Conservation (phyloP, 1,284 basidiomycete genomes). For the Erythrobasidium hasegawianum region DNA sequence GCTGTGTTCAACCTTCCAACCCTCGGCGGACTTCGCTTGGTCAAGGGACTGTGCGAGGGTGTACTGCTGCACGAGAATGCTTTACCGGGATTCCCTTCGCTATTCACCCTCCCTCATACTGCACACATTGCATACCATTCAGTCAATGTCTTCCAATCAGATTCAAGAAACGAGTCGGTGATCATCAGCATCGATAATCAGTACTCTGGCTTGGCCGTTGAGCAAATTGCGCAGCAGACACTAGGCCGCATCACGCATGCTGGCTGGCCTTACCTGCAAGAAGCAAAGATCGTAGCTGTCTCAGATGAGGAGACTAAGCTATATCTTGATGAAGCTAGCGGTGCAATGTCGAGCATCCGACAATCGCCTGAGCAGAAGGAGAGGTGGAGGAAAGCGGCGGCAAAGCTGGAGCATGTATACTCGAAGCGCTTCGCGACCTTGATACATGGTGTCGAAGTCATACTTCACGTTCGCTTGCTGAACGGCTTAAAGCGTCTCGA, state of each 20-base stretch:
- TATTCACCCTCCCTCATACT: slow-evolving; percentile 80
- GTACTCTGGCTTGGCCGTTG: slow-evolving; percentile 62
- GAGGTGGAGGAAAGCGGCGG: slow-evolving; percentile 54
- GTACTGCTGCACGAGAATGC: slow-evolving; percentile 80
- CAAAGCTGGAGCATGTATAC: slow-evolving; percentile 75
- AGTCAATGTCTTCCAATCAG: slow-evolving; percentile 89
- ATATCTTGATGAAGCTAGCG: slow-evolving; percentile 63
- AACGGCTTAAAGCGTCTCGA: slow-evolving; percentile 88
- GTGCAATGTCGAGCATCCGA: slow-evolving; percentile 48
- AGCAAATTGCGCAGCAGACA: slow-evolving; percentile 65
- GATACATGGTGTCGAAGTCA: slow-evolving; percentile 71
- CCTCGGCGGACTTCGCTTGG: slow-evolving; percentile 76
- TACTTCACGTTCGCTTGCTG: slow-evolving; percentile 77
- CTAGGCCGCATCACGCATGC: slow-evolving; percentile 74
- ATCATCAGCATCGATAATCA: slow-evolving; percentile 69
- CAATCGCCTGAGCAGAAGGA: slow-evolving; percentile 20
- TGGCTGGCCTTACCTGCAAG: slow-evolving; percentile 91
- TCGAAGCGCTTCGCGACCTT: slow-evolving; percentile 86
- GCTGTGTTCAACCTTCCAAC: slow-evolving; percentile 81
- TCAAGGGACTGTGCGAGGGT: slow-evolving; percentile 82
- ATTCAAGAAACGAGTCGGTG: slow-evolving; percentile 88
- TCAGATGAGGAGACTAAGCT: slow-evolving; percentile 87
- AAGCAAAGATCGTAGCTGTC: slow-evolving; percentile 79
- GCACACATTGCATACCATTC: slow-evolving; percentile 75
- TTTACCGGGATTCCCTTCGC: slow-evolving; percentile 90